A percentile compares a stretch with the other conserved stretches of the same genome.
phyloP scores from a whole-genome alignment of 495 filamentous ascomycete genomes.

The Penicillium canescens region DNA sequence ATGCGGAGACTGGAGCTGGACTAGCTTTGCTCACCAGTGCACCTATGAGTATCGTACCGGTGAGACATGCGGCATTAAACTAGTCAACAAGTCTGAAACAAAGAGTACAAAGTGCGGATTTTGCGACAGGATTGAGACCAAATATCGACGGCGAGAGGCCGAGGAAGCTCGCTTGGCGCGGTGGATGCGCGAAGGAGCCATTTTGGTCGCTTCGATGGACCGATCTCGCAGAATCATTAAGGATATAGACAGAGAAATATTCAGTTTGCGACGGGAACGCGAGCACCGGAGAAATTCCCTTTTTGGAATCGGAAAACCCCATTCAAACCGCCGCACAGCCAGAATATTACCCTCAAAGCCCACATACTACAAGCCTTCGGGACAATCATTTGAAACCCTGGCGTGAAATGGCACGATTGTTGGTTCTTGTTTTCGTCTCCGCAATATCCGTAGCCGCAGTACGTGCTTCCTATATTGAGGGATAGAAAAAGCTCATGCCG shows the following conservation, averaged over 20 bases:
- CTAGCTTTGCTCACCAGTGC: slow-evolving; percentile 91
- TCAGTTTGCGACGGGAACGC: slow-evolving; percentile 44
- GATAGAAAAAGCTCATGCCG: too few species aligned
- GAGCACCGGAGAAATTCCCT: slow-evolving; percentile 29
- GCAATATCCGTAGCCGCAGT: too few species aligned
- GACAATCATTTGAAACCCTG: too few species aligned
- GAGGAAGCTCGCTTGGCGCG: slow-evolving; percentile 77
- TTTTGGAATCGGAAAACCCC: too few species aligned
- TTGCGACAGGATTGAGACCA: slow-evolving; percentile 91
- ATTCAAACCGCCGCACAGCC: too few species aligned
- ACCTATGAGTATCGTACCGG: slow-evolving; percentile 94
- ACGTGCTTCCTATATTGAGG: too few species aligned
- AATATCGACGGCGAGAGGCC: slow-evolving; percentile 70
- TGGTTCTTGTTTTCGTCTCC: too few species aligned
- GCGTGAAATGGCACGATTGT: too few species aligned
- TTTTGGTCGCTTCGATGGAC: slow-evolving; percentile 77
- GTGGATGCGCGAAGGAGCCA: slow-evolving; percentile 72
- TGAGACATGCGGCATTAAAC: slow-evolving; percentile 96
- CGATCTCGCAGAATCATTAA: slow-evolving; percentile 64
- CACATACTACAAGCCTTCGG: too few species aligned
- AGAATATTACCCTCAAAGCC: too few species aligned
- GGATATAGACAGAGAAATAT: slow-evolving; percentile 65
- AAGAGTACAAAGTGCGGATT: slow-evolving; percentile 66
- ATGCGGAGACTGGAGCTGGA: slow-evolving; percentile 96
- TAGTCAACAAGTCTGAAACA: slow-evolving; percentile 70